Conservation (phyloP, 1,139 yeast genomes). For the Ogataea hybrid region DNA sequence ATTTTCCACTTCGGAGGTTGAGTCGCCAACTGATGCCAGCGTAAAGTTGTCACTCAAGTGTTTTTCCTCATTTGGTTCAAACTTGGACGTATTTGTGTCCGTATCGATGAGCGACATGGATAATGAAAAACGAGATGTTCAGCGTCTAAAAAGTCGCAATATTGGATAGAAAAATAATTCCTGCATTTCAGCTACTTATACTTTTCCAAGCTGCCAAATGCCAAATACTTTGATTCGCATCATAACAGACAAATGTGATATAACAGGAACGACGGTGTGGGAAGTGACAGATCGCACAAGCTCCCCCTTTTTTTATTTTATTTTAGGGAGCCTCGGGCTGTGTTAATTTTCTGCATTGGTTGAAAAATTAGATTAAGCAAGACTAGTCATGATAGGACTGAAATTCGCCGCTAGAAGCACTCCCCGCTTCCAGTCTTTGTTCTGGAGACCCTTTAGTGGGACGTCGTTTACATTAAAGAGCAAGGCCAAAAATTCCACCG, state of each 20-base stretch:
- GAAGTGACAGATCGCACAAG: constrained; percentile 3
- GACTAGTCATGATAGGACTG: not conserved
- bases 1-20: constrained; percentile 3
- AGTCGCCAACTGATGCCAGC: constrained; percentile 4
- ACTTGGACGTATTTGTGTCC: constrained; percentile 3
- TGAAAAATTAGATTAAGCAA: not conserved
- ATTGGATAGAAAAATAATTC: not conserved
- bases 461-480: constrained; percentile 5
- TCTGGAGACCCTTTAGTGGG: not conserved
- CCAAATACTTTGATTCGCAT: not conserved
- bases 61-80: not conserved
- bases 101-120: constrained; percentile 10
- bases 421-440: not conserved
- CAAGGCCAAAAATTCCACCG: constrained; percentile 7
- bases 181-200: constrained; percentile 1
- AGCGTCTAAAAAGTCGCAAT: constrained; percentile 1
- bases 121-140: not conserved
- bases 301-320: constrained; percentile 2
- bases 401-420: not conserved
- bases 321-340: constrained; percentile 1
- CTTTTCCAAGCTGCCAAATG: not conserved
- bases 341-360: not conserved
- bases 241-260: constrained; percentile 6
- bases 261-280: not conserved
- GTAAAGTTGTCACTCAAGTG: constrained; percentile 11